Percentiles rank a stretch among this genome's conserved stretches.
Evolutionary conservation across 2,329 filamentous ascomycete genomes (phyloP).

Genomic region (Gremmenia infestans): DNA sequence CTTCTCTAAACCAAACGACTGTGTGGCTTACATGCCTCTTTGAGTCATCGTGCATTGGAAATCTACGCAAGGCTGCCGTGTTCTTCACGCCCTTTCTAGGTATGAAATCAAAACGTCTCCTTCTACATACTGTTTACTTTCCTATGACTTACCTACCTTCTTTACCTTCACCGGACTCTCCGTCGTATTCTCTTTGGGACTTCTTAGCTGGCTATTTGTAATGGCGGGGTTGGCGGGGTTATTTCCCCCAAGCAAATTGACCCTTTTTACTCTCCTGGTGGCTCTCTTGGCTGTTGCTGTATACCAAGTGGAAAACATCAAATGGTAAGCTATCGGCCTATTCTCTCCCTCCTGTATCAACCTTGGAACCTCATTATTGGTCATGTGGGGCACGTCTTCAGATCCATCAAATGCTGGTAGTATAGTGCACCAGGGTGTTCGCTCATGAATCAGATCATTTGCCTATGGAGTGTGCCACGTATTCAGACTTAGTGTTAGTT

Average conservation of each 20-base stretch:
- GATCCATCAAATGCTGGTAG: too few relatives aligned
- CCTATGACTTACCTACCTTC: constrained; percentile 1
- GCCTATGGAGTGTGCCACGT: too few relatives aligned
- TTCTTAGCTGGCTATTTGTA: not conserved
- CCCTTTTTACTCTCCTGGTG: constrained; percentile 8
- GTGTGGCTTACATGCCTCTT: not conserved
- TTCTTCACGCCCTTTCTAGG: constrained; percentile 2
- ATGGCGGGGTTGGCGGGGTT: constrained; percentile 16
- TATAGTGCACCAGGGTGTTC: too few relatives aligned
- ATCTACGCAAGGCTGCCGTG: constrained; percentile 12
- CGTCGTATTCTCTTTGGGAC: not conserved
- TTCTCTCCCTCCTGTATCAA: not conserved
- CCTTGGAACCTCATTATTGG: too few relatives aligned
- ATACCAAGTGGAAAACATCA: constrained; percentile 14
- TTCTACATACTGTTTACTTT: not conserved
- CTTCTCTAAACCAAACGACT: not conserved
- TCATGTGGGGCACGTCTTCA: too few relatives aligned
- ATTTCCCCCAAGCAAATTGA: not conserved
- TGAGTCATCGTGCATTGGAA: constrained; percentile 12
- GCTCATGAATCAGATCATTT: too few relatives aligned
- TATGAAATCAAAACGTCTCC: constrained; percentile 5
- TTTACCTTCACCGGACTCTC: not conserved
- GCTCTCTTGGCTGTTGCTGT: constrained; percentile 16
- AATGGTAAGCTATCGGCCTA: constrained; percentile 18
- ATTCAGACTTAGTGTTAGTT: too few relatives aligned